Base-by-base conservation (phyloP, 768 basidiomycete species). In the Fomitopsis serialis region DNA sequence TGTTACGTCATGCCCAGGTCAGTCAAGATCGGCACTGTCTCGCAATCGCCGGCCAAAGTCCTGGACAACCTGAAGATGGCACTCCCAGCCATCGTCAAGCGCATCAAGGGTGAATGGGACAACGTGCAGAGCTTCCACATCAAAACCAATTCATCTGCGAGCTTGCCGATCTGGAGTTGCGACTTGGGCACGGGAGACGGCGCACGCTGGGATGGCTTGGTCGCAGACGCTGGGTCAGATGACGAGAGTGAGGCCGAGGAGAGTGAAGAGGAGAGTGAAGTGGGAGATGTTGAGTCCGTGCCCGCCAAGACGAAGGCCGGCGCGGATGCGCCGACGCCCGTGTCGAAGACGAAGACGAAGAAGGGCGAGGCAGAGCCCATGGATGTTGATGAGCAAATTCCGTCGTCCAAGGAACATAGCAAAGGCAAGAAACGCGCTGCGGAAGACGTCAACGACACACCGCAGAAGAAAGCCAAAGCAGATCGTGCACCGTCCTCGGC, bases 101-200 rank as follows among this genome's bases (percentile, higher is more conserved):
- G 77, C 45, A 80, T 98, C 63, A 82, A 82, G 53, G 87, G 82
- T 45, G 84, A 82, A 24, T 98, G 95, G 94, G 85, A 87, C 50
- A 97, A 98, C 68, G 75, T 98, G 48, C 92, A 95, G 63, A 85
- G 82, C 53, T 68, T 99, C 19, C 79, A 91, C 58, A 82, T 99
- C 72, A 98, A 98, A 71, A 96, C 93, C 1, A 89, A 83, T 59
- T 81, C 80, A 11, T 91, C 89, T 49, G 75, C 84, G 32, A 82
- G 86, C 58, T 70, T 99, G n/a, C 97, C 97, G 4, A 84, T 99
- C 64, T 99, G 94, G 92, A 80, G 75, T 21, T 90, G 87, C 66
- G 72, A 77, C 5, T 76, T 97, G n/a, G 82, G 84, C 27, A 78
- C 72, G 12, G 70, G 64, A 2, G 77, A 78, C 43, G 80, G 77